phyloP scores from a whole-genome alignment of 805 yeast genomes.

The Barnettozyma salicaria region DNA sequence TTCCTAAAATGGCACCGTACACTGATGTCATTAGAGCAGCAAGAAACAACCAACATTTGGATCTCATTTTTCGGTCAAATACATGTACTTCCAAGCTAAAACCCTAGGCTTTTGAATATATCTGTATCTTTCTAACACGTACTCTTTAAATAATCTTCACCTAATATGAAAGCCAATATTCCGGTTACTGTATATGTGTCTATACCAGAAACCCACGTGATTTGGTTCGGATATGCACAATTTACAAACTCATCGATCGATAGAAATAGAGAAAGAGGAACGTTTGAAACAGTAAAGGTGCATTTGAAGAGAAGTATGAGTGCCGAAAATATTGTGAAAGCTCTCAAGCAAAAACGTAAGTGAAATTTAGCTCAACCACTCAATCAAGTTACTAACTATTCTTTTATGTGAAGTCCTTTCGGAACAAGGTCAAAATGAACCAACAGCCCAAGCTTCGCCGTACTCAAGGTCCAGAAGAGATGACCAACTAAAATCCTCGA shows the following conservation, averaged over 20 bases:
- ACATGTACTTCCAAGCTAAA: too few species aligned
- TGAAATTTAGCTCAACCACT: not conserved
- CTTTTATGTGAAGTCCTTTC: conserved; percentile 14
- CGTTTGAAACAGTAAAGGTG: not conserved
- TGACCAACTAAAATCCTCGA: not conserved
- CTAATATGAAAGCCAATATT: too few species aligned
- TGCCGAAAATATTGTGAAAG: conserved; percentile 20
- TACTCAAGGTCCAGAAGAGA: conserved; percentile 13
- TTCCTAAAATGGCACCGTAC: conserved; percentile 68
- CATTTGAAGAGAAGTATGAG: conserved; percentile 15
- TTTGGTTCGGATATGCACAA: too few species aligned
- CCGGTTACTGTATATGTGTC: too few species aligned
- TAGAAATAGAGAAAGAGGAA: not conserved
- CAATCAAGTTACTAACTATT: conserved; percentile 7
- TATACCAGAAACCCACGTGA: too few species aligned
- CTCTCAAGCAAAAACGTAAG: conserved; percentile 24
- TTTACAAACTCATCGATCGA: too few species aligned
- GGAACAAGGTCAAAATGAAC: conserved; percentile 9
- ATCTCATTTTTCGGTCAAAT: conserved; percentile 9
- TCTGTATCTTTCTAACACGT: too few species aligned
- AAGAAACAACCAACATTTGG: conserved; percentile 2
- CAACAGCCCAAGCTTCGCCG: not conserved
- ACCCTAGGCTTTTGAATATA: too few species aligned
- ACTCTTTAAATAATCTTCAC: too few species aligned
- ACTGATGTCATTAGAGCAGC: conserved; percentile 17